Evolutionary conservation across 192 early-diverging fungal species (phyloP), one percentile per base, ranked within the genome.

Genomic region (Mortierella alpina): DNA sequence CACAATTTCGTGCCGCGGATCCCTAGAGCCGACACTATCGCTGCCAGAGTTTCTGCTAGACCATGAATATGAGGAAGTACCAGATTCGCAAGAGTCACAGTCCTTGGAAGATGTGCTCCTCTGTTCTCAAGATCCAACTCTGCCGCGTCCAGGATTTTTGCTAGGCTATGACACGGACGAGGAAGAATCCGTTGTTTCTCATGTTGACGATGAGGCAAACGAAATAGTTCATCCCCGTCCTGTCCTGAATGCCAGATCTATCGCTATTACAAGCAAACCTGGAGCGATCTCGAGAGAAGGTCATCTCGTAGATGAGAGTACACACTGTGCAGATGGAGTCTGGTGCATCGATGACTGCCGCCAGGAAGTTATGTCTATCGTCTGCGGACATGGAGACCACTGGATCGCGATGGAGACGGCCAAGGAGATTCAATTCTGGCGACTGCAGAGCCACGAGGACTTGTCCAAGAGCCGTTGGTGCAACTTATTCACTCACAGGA

Each of bases 331-430:
- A n/a, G 71, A 73, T 7, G 71, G 71, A 50, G 46, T 73, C 14
- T 73, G 71, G 71, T 73, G 71, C 13, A 73, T 73, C 11, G 63
- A 64, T 4, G 71, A 73, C 18, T 31, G 15, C 39, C 49, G 42
- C 11, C 0, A 23, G 44, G n/a, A 41, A 6, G 44, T 65, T 11
- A 15, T 17, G 8, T 56, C 46, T 1, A 59, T 48, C 11, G 48
- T 65, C 9, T 73, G 71, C 20, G 55, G 71, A 9, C 14, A 65
- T 11, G 14, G 11, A 18, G 55, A 73, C 0, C 62, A 44, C 13
- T 73, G 71, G 71, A 58, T 73, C 20, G 63, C 71, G 0, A 6
- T 73, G 13, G 71, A 73, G 48, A 50, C 71, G 17, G 50, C 55
- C 31, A 40, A 12, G 39, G 54, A 73, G 18, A 56, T 73, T 23